Percentiles rank a stretch among this genome's conserved stretches.
phyloP scores from a whole-genome alignment of 495 filamentous ascomycete genomes.

The Penicillium malachiteum region DNA sequence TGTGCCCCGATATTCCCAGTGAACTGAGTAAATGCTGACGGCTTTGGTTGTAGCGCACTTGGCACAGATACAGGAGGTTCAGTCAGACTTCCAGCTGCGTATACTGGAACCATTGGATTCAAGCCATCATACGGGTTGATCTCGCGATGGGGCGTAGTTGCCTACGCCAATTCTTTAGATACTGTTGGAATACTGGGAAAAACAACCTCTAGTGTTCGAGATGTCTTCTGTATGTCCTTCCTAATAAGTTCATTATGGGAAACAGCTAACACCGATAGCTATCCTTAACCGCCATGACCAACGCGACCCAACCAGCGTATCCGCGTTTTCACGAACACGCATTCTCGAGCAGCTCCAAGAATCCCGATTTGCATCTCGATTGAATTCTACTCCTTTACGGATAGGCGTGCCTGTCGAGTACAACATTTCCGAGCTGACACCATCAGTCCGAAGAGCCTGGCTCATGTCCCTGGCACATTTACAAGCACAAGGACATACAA shows the following conservation, averaged over 20 bases:
- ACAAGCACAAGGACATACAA: slow-evolving; percentile 59
- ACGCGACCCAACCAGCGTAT: slow-evolving; percentile 75
- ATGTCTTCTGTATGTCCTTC: slow-evolving; percentile 53
- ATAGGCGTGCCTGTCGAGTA: slow-evolving; percentile 87
- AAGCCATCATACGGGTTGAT: slow-evolving; percentile 88
- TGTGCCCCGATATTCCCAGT: slow-evolving; percentile 12
- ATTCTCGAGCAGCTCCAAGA: slow-evolving; percentile 30
- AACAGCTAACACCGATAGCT: slow-evolving; percentile 21
- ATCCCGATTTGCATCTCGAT: slow-evolving; percentile 23
- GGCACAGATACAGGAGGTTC: slow-evolving; percentile 96
- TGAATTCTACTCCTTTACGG: slow-evolving; percentile 35
- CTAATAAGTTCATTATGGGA: slow-evolving; percentile 2
- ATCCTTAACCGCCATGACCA: slow-evolving; percentile 61
- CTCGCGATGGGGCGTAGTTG: slow-evolving; percentile 86
- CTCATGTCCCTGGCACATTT: slow-evolving; percentile 54
- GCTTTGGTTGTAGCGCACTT: slow-evolving; percentile 55
- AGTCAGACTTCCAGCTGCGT: slow-evolving; percentile 87
- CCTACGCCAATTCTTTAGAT: slow-evolving; percentile 94
- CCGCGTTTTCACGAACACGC: slow-evolving; percentile 47
- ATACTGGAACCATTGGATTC: slow-evolving; percentile 82
- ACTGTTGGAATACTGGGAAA: slow-evolving; percentile 80
- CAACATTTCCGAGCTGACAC: slow-evolving; percentile 77
- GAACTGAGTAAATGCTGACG: slow-evolving; percentile 4
- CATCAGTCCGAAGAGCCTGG: slow-evolving; percentile 69
- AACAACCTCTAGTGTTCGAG: slow-evolving; percentile 45